Evolutionary conservation across 371 early-diverging fungal species (phyloP).

Genomic region (Lichtheimia ramosa): DNA sequence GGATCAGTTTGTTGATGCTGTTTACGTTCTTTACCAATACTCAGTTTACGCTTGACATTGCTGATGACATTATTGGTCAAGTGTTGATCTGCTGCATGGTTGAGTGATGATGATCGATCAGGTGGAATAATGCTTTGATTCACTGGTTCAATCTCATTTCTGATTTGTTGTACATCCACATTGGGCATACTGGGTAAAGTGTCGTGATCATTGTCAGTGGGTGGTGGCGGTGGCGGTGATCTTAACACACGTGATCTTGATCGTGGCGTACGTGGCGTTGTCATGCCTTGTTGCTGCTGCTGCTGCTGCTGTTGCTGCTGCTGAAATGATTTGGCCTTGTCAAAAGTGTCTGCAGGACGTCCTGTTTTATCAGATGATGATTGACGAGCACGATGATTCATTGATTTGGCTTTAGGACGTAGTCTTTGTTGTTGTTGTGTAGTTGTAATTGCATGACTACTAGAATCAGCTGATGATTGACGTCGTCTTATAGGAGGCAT

Average conservation of each 20-base stretch:
- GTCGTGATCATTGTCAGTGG: neutral
- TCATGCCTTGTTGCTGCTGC: neutral
- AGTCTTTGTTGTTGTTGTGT: neutral
- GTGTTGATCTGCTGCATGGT: constrained; percentile 1
- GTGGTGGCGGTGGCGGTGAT: constrained; percentile 24
- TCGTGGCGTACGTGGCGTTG: constrained; percentile 4
- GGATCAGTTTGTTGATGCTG: constrained; percentile 1
- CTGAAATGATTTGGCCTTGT: neutral
- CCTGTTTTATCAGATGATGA: too few species aligned
- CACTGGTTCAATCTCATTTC: constrained; percentile 12
- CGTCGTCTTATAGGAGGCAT: neutral
- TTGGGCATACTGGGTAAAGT: constrained; percentile 21
- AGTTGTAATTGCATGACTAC: neutral
- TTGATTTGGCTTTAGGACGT: constrained; percentile 10
- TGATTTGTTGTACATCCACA: constrained; percentile 22
- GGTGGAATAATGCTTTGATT: neutral
- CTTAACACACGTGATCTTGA: constrained; percentile 19
- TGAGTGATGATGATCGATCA: constrained; percentile 1
- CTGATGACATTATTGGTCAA: constrained; percentile 14
- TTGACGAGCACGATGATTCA: neutral
- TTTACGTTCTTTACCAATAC: constrained; percentile 30
- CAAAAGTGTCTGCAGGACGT: neutral
- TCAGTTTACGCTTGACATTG: constrained; percentile 24
- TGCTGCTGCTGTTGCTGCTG: neutral
- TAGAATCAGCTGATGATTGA: constrained; percentile 1